phyloP scores from a whole-genome alignment of 2,329 filamentous ascomycete genomes.

The Fusarium verrucosum region DNA sequence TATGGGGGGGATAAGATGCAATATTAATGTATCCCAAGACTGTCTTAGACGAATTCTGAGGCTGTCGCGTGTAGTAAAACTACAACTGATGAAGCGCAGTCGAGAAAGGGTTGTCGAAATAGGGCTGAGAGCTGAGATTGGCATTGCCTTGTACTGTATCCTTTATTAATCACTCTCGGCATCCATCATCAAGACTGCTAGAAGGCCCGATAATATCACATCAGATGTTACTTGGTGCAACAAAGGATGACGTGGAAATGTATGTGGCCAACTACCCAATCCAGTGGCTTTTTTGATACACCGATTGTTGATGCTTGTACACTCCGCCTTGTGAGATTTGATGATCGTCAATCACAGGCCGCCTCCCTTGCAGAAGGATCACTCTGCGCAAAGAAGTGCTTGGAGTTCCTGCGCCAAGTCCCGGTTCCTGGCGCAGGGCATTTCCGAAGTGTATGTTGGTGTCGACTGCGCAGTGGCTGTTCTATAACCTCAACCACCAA shows the following conservation, averaged over 20 bases:
- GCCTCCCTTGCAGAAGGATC: not conserved
- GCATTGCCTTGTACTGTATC: not conserved
- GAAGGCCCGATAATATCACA: not conserved
- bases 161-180: not conserved
- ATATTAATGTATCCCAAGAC: not conserved
- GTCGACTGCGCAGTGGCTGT: not conserved
- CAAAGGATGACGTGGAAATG: not conserved
- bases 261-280: not conserved
- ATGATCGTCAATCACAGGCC: not conserved
- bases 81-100: not conserved
- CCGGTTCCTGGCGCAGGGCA: not conserved
- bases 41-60: not conserved
- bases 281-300: not conserved
- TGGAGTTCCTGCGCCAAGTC: not conserved
- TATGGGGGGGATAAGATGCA: not conserved
- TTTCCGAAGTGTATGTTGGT: not conserved
- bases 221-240: not conserved
- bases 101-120: not conserved
- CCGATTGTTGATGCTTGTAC: not conserved
- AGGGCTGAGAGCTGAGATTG: not conserved
- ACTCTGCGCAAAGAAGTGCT: not conserved
- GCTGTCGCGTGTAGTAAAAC: not conserved
- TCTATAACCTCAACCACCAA: constrained; percentile 18
- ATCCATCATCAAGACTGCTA: not conserved
- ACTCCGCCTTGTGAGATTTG: not conserved